Base-by-base conservation (phyloP, 1,139 yeast species). In the Zhuliangozyma blackwelliae region DNA sequence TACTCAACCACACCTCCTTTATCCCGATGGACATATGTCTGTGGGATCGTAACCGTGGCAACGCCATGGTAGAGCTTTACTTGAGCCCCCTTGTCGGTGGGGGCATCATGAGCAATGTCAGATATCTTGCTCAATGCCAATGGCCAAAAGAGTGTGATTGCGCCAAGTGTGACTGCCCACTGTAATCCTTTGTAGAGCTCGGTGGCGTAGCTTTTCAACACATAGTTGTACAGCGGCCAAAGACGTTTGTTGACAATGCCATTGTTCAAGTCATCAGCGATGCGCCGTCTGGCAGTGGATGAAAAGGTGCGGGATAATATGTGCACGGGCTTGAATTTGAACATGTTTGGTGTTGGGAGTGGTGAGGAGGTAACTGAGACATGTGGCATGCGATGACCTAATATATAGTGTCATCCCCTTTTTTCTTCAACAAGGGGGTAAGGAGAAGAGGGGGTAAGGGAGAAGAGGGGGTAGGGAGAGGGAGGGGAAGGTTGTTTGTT, bases 61-160 rank as follows among this genome's bases (percentile, higher is more conserved):
- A 38, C 27, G 19, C 30, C 20, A 25, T 39, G 27, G 21, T 34
- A 10, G 7, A 38, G 29, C 30, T 34, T 34, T 12, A 46, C 49
- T 36, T 45, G 45, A 12, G 44, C 43, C 5, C 47, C 47, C 19
- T 34, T 41, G 13, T 40, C 39, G 11, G 28, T 34, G 9, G 47
- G 46, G 1, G 43, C 49, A 31, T 46, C 31, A 31, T 43, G 40
- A 9, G 36, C 16, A 10, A 33, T 9, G 20, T 46, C 31, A 9
- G 38, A 35, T 2, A 25, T 31, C 10, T 31, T 34, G 28, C 34
- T 35, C 31, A 39, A 27, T 5, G 34, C 28, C 31, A 28, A 16
- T 10, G 48, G 48, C 38, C 46, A 40, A 23, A 40, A 28, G 11
- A 46, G 10, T 31, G 44, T 34, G 6, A 41, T 31, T 1, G 31